Conservation (phyloP, 345 rosid genomes). For the Conringia planisiliqua region DNA sequence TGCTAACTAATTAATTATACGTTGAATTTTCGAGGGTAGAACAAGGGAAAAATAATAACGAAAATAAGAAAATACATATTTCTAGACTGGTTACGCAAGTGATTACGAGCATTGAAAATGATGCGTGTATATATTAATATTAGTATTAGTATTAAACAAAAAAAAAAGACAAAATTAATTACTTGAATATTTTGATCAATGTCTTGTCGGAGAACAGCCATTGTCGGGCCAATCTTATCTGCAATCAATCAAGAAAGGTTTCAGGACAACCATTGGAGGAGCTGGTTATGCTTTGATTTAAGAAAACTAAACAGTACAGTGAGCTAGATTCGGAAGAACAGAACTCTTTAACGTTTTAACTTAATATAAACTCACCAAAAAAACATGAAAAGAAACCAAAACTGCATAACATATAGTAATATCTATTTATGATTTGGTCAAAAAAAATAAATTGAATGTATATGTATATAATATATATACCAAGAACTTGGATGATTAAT, state of each 20-base stretch:
- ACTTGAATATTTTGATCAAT: constrained; percentile 78
- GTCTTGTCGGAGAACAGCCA: constrained; percentile 91
- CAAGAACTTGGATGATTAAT: constrained; percentile 79
- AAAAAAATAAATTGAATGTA: too few species aligned
- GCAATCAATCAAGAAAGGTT: constrained; percentile 33
- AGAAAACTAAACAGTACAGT: background rate
- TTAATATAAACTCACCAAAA: background rate
- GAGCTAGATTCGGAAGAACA: background rate
- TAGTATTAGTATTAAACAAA: background rate
- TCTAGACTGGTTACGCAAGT: constrained; percentile 22
- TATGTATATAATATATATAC: constrained; percentile 30
- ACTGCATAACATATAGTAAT: background rate
- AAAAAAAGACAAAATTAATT: constrained; percentile 6
- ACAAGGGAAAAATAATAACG: background rate
- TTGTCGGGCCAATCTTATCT: constrained; percentile 98
- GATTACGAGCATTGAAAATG: constrained; percentile 33
- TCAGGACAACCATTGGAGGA: constrained; percentile 21
- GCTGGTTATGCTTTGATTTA: background rate
- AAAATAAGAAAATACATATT: background rate
- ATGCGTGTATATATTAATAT: background rate
- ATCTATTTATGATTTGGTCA: background rate
- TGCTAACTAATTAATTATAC: background rate
- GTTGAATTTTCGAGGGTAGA: background rate
- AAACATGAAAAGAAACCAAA: background rate
- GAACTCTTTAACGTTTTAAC: background rate